Evolutionary conservation across 306 rosid genomes (phyloP).

Genomic region (Vicia faba): DNA sequence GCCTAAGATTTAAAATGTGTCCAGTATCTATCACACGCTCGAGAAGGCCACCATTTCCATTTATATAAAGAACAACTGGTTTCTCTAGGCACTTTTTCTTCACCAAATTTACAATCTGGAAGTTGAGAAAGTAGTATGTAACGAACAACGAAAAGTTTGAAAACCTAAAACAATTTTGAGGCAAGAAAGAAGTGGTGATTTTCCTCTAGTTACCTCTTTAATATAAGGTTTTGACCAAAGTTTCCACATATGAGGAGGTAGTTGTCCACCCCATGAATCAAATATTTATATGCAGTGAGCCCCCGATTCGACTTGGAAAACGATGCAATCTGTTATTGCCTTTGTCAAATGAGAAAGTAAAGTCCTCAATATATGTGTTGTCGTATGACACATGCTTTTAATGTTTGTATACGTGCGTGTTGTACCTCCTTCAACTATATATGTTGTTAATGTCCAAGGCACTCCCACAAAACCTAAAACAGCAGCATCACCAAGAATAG

Average conservation of each 20-base stretch:
- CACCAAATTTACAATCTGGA: constrained; percentile 77
- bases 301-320: constrained; percentile 90
- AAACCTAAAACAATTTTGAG: constrained; percentile 22
- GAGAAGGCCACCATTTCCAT: constrained; percentile 95
- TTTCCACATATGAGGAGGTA: constrained; percentile 94
- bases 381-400: constrained; percentile 96
- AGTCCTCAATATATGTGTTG: constrained; percentile 76
- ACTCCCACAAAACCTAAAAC: constrained; percentile 99
- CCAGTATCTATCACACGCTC: constrained; percentile 90
- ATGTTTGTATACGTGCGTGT: constrained; percentile 84
- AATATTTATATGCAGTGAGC: constrained; percentile 97
- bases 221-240: constrained; percentile 95
- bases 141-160: constrained; percentile 5
- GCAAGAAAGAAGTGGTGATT: constrained; percentile 7
- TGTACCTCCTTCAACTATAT: constrained; percentile 95
- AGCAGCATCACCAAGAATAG: constrained; percentile 58
- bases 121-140: constrained; percentile 22
- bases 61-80: constrained; percentile 90
- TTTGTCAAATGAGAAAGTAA: constrained; percentile 85
- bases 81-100: constrained; percentile 70
- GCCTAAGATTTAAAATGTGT: constrained; percentile 94
- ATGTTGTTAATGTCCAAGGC: constrained; percentile 97
- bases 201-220: constrained; percentile 62
- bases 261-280: constrained; percentile 99
- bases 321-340: constrained; percentile 81